Base-by-base conservation (phyloP, 495 filamentous ascomycete species). In the Penicillium bovifimosum region DNA sequence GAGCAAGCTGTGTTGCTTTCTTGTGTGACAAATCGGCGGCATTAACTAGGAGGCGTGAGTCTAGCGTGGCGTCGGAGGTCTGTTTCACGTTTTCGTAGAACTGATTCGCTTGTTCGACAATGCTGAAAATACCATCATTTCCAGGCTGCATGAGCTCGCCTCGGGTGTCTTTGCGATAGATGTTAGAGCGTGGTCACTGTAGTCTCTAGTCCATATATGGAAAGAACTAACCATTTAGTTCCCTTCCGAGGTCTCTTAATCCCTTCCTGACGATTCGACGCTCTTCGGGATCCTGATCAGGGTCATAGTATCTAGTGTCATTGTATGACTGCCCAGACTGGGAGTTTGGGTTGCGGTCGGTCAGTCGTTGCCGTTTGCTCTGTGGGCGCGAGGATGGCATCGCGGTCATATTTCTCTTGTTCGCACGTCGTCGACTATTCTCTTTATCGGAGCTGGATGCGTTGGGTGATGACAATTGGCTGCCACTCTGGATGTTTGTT, bases 11-110 rank as follows among this genome's bases (percentile, higher is more conserved):
- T 26, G 83, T 70, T 0, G 84, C 82, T 57, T 86, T 89, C 50
- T 88, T 87, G 50, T 85, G 82, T 0, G 86, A 82, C 2, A 91
- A 69, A 54, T 97, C 93, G 16, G 88, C 84, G 0, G 85, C 81
- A 31, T 75, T 80, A 9, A 96, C 87, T 9, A 97, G 75, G 34
- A 93, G 75, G 36, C 88, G 84, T 0, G 92, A 87, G 61, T 99
- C 93, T 51, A 96, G 84, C 3, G 85, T 90, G 1, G 93, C 93
- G 64, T 99, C 95, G n/a, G 81, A 80, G 1, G 93, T 95, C 62
- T 96, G 91, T 56, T 88, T 93, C 43, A 97, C 90, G 31, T 81
- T 72, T 26, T 66, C 66, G 60, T 84, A 86, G 9, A 84, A 66
- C 3, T 73, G 55, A 61, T 96, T 86, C 2, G 86, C 83, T 53